Conservation (phyloP, 305 asterid species). For the Fraxinus sp. region DNA sequence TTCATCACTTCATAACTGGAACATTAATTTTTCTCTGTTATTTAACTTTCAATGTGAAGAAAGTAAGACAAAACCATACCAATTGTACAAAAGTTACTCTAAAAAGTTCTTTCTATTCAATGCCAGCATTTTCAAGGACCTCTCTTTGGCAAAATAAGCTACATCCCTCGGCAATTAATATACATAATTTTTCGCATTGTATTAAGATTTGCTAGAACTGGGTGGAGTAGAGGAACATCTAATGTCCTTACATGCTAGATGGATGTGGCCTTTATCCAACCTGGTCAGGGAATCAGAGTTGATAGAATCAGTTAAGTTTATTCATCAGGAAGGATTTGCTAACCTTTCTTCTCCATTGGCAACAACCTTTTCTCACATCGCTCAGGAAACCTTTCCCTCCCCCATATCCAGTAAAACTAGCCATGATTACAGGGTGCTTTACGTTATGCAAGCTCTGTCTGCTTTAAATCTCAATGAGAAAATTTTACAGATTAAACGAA, state of each 20-base stretch:
- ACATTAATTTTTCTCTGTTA: neutral
- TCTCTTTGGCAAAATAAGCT: neutral
- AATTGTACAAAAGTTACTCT: neutral
- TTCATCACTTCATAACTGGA: neutral
- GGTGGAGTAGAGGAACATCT: neutral
- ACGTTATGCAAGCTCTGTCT: constrained; percentile 19
- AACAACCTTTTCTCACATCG: neutral
- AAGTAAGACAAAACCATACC: neutral
- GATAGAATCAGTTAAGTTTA: neutral
- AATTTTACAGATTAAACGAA: constrained; percentile 5
- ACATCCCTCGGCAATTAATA: neutral
- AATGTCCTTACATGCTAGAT: neutral
- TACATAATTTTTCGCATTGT: neutral
- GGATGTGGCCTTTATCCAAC: neutral
- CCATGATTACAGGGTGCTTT: neutral
- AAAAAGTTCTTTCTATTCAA: neutral
- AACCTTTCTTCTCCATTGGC: neutral
- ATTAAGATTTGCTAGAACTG: neutral
- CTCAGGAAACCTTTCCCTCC: neutral
- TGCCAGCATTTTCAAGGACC: neutral
- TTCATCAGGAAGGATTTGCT: neutral
- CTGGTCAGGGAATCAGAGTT: neutral
- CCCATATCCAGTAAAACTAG: neutral
- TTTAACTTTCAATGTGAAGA: neutral
- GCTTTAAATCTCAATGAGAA: constrained; percentile 11